Evolutionary conservation across 257 asterid species (phyloP).

Genomic region (Schizonepeta tenuifolia): DNA sequence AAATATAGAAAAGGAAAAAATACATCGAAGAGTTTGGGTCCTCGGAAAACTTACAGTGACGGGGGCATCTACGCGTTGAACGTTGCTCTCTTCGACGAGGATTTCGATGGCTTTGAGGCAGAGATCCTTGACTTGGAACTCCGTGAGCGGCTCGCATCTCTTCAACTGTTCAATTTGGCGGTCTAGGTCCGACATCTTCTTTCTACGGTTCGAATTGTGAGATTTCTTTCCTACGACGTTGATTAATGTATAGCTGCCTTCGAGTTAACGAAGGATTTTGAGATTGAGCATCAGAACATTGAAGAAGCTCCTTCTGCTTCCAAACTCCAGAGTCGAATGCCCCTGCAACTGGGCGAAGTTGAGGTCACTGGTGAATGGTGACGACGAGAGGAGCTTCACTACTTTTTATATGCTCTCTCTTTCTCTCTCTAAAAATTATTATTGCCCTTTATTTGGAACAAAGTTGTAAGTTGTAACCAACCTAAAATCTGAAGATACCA

Average conservation of each 20-base stretch:
- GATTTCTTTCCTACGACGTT: neutral
- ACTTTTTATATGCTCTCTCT: neutral
- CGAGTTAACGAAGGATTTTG: slow-evolving; percentile 18
- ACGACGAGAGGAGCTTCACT: neutral
- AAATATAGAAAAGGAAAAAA: neutral
- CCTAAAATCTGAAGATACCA: no score
- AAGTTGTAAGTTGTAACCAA: no score
- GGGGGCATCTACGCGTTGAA: slow-evolving; percentile 95
- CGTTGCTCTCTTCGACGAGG: slow-evolving; percentile 94
- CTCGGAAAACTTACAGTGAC: slow-evolving; percentile 62
- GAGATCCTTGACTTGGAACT: slow-evolving; percentile 83
- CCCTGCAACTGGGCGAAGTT: neutral
- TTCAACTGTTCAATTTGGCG: slow-evolving; percentile 93
- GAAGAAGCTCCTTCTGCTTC: neutral
- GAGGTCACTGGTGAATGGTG: neutral
- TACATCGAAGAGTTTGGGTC: neutral
- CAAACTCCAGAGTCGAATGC: neutral
- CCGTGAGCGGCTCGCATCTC: slow-evolving; percentile 86
- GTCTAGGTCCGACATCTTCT: slow-evolving; percentile 85
- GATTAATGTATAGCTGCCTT: neutral
- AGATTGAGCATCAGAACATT: neutral
- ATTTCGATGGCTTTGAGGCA: slow-evolving; percentile 94
- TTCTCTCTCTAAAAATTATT: neutral
- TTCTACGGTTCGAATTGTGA: slow-evolving; percentile 25
- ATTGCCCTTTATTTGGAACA: neutral